phyloP scores from a whole-genome alignment of 2,329 filamentous ascomycete species.

The Bipolaris cookei region DNA sequence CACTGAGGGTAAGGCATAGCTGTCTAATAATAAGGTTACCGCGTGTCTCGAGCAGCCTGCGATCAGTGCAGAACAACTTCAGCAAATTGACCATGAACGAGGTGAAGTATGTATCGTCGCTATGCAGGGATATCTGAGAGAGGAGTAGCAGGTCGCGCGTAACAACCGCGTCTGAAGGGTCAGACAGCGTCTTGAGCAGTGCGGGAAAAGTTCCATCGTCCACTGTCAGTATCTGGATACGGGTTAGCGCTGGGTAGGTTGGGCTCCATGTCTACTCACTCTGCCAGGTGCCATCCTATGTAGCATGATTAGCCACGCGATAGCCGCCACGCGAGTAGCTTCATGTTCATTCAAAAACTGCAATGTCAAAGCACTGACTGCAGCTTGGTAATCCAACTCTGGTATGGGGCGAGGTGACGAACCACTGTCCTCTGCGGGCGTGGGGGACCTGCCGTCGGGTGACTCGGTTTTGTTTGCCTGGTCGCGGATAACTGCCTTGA shows the following conservation, averaged over 20 bases:
- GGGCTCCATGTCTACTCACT: conserved; percentile 54
- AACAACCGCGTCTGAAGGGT: conserved; percentile 93
- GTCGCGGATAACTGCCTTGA: conserved; percentile 46
- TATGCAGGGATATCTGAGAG: conserved; percentile 95
- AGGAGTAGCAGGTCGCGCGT: conserved; percentile 91
- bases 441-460: conserved; percentile 45
- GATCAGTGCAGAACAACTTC: conserved; percentile 93
- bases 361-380: conserved; percentile 89
- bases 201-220: conserved; percentile 98
- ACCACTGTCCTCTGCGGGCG: conserved; percentile 54
- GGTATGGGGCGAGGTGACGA: conserved; percentile 55
- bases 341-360: conserved; percentile 97
- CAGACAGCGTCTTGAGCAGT: conserved; percentile 91
- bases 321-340: conserved; percentile 87
- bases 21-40: conserved; percentile 97
- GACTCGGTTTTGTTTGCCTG: conserved; percentile 38
- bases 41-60: conserved; percentile 85
- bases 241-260: conserved; percentile 6
- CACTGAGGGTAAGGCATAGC: conserved; percentile 88
- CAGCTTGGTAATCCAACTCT: conserved; percentile 94
- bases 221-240: conserved; percentile 70
- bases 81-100: conserved; percentile 98
- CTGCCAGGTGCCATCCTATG: conserved; percentile 94
- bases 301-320: conserved; percentile 97
- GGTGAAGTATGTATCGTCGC: conserved; percentile 95